Conservation (phyloP, 176 grass and related monocot species). For the Phoenix dactylifera region DNA sequence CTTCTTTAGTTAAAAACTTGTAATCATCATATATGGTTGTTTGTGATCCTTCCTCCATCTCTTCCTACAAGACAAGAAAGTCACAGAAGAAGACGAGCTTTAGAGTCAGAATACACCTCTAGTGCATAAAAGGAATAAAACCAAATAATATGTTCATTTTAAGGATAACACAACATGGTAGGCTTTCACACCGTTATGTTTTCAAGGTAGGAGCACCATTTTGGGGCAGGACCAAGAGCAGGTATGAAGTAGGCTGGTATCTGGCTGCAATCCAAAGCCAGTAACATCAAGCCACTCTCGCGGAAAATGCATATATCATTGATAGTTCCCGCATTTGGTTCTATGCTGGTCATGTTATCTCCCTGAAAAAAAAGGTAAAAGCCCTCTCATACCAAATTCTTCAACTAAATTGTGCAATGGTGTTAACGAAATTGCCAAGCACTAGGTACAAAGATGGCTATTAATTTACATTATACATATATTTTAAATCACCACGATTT, state of each 20-base stretch:
- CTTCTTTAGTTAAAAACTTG: slow-evolving; percentile 81
- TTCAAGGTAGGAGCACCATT: slow-evolving; percentile 96
- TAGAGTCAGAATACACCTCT: background rate
- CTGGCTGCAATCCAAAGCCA: slow-evolving; percentile 82
- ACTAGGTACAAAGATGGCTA: too few relatives aligned
- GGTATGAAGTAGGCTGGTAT: slow-evolving; percentile 90
- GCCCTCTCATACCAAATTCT: slow-evolving; percentile 16
- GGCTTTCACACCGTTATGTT: slow-evolving; percentile 65
- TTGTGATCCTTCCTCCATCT: slow-evolving; percentile 87
- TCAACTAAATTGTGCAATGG: too few relatives aligned
- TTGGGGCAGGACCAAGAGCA: slow-evolving; percentile 83
- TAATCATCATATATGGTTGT: slow-evolving; percentile 56
- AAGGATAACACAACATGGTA: background rate
- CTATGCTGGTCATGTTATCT: slow-evolving; percentile 90
- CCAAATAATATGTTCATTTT: background rate
- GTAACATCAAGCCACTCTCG: slow-evolving; percentile 73
- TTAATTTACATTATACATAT: too few relatives aligned
- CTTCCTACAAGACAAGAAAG: slow-evolving; percentile 48
- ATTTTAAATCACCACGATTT: too few relatives aligned
- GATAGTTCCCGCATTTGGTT: slow-evolving; percentile 64
- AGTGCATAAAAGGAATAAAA: background rate
- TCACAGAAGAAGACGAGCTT: background rate
- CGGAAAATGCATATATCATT: slow-evolving; percentile 81
- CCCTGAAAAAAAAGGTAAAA: slow-evolving; percentile 43
- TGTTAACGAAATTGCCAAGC: too few relatives aligned